Evolutionary conservation across 768 basidiomycete species (phyloP).

Genomic region (Sutorius australiensis): DNA sequence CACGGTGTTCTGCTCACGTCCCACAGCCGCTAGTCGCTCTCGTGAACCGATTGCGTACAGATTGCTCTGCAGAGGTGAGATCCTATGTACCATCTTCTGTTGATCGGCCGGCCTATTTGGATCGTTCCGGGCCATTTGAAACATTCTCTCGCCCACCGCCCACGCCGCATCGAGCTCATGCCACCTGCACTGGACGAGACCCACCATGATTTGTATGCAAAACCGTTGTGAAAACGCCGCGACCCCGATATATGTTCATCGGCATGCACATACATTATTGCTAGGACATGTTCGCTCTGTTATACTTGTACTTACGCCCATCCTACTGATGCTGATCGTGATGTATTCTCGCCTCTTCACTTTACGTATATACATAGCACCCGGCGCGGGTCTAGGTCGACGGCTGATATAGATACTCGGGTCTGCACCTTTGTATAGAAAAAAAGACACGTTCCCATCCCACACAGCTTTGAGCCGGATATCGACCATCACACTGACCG

Average conservation of each 20-base stretch:
- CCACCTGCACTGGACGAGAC: constrained; percentile 4
- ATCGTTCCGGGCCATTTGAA: constrained; percentile 24
- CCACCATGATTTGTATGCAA: constrained; percentile 7
- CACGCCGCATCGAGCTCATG: constrained; percentile 3
- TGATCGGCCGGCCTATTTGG: constrained; percentile 10
- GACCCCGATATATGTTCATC: neutral
- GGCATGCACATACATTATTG: constrained; percentile 21
- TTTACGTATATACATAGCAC: constrained; percentile 16
- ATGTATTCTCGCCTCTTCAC: constrained; percentile 13
- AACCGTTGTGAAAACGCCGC: neutral
- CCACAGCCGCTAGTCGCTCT: constrained; percentile 38
- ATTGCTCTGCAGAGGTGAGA: constrained; percentile 58
- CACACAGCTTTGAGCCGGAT: constrained; percentile 17
- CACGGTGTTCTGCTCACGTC: constrained; percentile 16
- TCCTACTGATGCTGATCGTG: constrained; percentile 18
- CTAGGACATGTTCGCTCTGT: constrained; percentile 10
- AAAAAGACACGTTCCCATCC: constrained; percentile 9
- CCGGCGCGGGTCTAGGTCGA: neutral
- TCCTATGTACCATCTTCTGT: constrained; percentile 48
- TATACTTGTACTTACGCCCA: constrained; percentile 20
- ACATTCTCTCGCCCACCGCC: constrained; percentile 40
- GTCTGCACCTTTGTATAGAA: neutral
- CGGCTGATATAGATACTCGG: neutral
- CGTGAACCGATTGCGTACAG: constrained; percentile 46
- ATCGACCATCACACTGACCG: constrained; percentile 9